These are phyloP conservation scores for Dipteronia dyeriana DNA, from an alignment of 345 rosid species.

Conservation along the genomic window DNA sequence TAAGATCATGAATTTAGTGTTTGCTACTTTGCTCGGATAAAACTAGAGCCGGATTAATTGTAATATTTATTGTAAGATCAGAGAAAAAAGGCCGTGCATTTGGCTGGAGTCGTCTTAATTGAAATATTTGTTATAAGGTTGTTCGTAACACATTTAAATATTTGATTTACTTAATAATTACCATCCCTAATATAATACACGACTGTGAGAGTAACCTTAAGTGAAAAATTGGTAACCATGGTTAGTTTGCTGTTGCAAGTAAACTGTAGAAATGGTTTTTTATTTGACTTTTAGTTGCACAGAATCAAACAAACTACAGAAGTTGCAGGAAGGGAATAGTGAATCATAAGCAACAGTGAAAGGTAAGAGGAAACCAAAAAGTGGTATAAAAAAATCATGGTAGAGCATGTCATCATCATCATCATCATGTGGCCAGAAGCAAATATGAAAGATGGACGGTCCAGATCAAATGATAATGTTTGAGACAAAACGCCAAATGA, in stretches of 20 bases:
- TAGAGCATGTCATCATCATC: neutral
- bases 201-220: neutral
- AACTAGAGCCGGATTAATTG: too few species aligned
- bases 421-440: neutral
- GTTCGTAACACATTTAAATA: too few species aligned
- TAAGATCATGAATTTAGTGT: too few species aligned
- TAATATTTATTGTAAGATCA: too few species aligned
- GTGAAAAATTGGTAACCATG: neutral
- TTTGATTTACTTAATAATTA: too few species aligned
- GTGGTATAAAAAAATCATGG: conserved; percentile 9
- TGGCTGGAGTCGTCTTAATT: too few species aligned
- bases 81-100: too few species aligned
- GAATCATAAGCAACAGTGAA: conserved; percentile 23
- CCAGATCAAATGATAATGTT: conserved; percentile 5
- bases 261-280: neutral
- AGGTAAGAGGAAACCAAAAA: conserved; percentile 18
- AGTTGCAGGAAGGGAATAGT: neutral
- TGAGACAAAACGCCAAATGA: neutral
- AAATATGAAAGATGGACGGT: conserved; percentile 13
- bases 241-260: neutral
- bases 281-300: neutral
- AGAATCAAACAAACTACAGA: neutral
- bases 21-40: too few species aligned
- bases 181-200: too few species aligned
- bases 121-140: too few species aligned